Base-by-base conservation (phyloP, 805 yeast genomes). In the Clavispora asparagi region DNA sequence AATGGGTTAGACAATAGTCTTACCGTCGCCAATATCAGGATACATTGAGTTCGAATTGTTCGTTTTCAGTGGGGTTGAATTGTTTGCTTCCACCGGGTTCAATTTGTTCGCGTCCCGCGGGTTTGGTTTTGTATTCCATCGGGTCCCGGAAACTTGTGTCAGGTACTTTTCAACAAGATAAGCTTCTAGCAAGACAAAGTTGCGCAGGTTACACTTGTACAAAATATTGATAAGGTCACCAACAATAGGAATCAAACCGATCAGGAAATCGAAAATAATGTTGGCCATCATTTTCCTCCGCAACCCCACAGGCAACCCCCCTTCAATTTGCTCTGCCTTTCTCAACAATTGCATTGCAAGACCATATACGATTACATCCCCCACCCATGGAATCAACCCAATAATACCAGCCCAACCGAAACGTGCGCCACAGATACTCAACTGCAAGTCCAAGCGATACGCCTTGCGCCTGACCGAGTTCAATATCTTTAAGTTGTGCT, bases 401-500 rank as follows among this genome's bases (percentile, higher is more conserved):
- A 71, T 65, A 28, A 71, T 44, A 1, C 71, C 74, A 0, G 74
- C 71, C 75, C 74, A 70, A 5, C 76, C 76, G 8, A 70, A 43
- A 37, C 74, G 55, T 4, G 65, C 42, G 4, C 76, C 76, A 52
- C 74, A 69, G 13, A 69, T 23, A 43, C 70, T 63, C 49, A 70
- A 58, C 49, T 65, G 74, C 42, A 70, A 57, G 49, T 71, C 76
- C 36, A 69, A 56, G 19, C 71, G 52, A 47, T 70, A 70, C 9
- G 76, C 74, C 45, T 59, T 60, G 11, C 62, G 50, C 50, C 65
- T 70, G 36, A 70, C 70, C 1, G 68, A 61, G 33, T 68, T 57
- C 38, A 71, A 57, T 6, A 69, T 53, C 44, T 65, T 61, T 41
- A 63, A 52, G 42, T 71, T 75, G 9, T 64, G 49, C 14, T 55